Conservation (phyloP, 345 rosid species). For the Orychophragmus violaceus region DNA sequence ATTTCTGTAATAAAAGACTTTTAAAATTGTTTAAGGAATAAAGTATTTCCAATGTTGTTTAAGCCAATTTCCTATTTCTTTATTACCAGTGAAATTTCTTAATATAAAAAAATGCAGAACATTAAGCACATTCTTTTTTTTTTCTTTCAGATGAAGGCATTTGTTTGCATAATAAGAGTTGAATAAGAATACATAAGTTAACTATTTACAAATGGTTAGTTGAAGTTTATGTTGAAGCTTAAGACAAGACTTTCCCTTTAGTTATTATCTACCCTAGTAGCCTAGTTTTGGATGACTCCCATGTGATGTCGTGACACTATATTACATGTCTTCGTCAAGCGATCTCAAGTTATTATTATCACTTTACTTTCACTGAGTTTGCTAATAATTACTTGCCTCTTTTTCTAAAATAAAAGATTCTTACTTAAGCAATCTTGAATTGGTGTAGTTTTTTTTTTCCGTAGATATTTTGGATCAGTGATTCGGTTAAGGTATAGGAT, state of each 20-base stretch:
- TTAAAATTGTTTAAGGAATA: no score
- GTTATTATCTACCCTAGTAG: constrained; percentile 13
- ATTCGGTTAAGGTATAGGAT: background rate
- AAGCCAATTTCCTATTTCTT: no score
- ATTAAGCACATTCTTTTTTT: background rate
- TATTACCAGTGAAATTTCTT: background rate
- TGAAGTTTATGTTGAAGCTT: constrained; percentile 14
- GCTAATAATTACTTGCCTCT: background rate
- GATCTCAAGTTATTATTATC: constrained; percentile 27
- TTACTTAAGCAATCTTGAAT: background rate
- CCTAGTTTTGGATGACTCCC: constrained; percentile 22
- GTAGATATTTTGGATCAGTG: background rate
- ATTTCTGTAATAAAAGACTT: no score
- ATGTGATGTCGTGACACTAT: constrained; percentile 26
- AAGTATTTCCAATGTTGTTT: no score
- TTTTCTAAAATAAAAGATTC: background rate
- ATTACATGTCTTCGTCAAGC: constrained; percentile 26
- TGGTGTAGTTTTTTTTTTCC: background rate
- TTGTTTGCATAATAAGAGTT: background rate
- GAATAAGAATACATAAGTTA: background rate
- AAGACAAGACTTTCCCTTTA: constrained; percentile 5
- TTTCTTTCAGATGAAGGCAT: background rate
- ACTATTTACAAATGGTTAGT: background rate
- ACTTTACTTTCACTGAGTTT: constrained; percentile 12
- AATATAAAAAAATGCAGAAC: background rate